phyloP scores from a whole-genome alignment of 805 yeast genomes.

The Candida caryicola region DNA sequence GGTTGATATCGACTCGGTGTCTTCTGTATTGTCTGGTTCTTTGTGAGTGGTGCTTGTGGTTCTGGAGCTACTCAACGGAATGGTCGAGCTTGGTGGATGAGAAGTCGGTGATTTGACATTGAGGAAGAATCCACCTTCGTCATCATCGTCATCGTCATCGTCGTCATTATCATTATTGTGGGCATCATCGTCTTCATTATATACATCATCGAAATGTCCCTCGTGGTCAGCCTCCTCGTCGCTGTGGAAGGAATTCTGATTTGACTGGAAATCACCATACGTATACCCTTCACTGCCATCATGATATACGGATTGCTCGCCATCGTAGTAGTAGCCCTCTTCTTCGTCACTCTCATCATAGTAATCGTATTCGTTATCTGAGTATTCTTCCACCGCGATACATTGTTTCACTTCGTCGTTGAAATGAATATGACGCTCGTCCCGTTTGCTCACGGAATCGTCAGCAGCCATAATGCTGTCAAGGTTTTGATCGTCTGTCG shows the following conservation, averaged over 20 bases:
- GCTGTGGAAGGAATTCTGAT: background rate
- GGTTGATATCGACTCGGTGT: conserved; percentile 30
- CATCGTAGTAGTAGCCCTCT: conserved; percentile 14
- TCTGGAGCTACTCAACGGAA: conserved; percentile 5
- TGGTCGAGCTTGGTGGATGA: conserved; percentile 19
- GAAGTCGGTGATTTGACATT: conserved; percentile 47
- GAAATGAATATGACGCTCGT: conserved; percentile 78
- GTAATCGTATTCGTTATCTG: conserved; percentile 25
- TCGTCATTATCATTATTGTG: conserved; percentile 21
- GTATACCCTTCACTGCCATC: conserved; percentile 13
- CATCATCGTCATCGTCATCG: conserved; percentile 51
- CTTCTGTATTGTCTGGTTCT: conserved; percentile 17
- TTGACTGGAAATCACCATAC: background rate
- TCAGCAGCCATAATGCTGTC: background rate
- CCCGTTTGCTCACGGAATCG: background rate
- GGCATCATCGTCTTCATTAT: conserved; percentile 3
- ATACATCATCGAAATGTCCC: conserved; percentile 7
- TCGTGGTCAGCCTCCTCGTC: conserved; percentile 4
- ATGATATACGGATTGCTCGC: conserved; percentile 14
- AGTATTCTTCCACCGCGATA: conserved; percentile 56
- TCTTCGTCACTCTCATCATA: conserved; percentile 35
- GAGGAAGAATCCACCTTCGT: conserved; percentile 68
- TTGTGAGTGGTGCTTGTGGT: background rate
- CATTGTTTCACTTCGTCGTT: conserved; percentile 95
- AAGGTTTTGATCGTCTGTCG: too few species aligned